Conservation (phyloP, 2,329 filamentous ascomycete species). For the Macroventuria anomochaeta region DNA sequence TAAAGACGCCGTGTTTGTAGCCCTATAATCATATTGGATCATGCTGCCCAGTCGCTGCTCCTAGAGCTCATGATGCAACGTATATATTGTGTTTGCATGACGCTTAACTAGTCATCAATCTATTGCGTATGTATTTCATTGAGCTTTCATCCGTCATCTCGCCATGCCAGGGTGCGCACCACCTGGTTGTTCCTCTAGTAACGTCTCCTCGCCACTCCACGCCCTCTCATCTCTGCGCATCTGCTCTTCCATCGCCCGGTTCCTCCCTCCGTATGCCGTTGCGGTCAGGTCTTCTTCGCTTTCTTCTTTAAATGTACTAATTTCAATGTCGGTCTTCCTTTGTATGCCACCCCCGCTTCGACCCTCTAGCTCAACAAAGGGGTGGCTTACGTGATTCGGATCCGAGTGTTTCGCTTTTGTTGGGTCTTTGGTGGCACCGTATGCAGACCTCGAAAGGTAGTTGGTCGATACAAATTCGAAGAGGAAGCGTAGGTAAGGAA, state of each 20-base stretch:
- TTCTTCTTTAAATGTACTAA: conserved; percentile 3
- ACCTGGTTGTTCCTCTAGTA: not conserved
- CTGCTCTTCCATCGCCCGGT: conserved; percentile 6
- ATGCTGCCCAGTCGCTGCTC: no score
- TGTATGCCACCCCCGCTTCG: not conserved
- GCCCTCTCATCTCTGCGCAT: conserved; percentile 7
- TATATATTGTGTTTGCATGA: no score
- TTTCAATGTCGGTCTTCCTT: conserved; percentile 9
- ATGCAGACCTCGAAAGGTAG: conserved; percentile 3
- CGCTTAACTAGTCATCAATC: no score
- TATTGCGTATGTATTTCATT: no score
- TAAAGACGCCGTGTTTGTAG: no score
- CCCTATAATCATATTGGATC: no score
- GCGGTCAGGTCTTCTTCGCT: conserved; percentile 4
- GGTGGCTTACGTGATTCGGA: not conserved
- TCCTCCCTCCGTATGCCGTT: not conserved
- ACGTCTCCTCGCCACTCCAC: not conserved
- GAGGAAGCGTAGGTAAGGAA: conserved; percentile 16
- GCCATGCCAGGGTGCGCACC: not conserved
- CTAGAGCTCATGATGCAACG: no score
- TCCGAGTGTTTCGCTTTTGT: conserved; percentile 7
- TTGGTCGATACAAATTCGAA: conserved; percentile 13
- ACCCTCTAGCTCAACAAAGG: conserved; percentile 4
- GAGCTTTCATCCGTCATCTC: not conserved
- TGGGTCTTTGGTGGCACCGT: conserved; percentile 5